Evolutionary conservation across 192 early-diverging fungal species (phyloP).

Genomic region (Umbelopsis isabellina): DNA sequence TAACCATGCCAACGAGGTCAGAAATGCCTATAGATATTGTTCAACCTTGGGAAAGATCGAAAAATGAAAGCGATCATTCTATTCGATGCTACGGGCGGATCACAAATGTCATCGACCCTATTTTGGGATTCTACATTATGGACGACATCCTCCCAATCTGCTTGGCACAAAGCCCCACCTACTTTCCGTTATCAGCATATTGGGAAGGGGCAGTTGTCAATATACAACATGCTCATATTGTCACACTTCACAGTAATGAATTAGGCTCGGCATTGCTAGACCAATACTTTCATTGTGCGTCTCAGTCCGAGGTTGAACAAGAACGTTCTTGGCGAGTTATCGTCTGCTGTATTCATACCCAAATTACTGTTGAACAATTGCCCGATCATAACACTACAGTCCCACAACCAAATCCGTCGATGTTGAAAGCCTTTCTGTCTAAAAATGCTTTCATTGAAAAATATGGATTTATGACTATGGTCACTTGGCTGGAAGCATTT

Average conservation of each 20-base stretch:
- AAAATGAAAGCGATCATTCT: too few species aligned
- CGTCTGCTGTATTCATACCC: not conserved
- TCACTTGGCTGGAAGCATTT: not conserved
- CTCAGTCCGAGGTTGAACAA: not conserved
- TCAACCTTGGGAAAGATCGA: not conserved
- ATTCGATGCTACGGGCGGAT: not conserved
- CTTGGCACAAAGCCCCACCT: conserved; percentile 1
- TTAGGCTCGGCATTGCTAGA: not conserved
- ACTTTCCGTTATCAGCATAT: not conserved
- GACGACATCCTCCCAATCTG: not conserved
- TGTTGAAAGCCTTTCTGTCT: not conserved
- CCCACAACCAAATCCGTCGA: not conserved
- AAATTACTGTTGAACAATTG: not conserved
- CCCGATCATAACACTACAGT: not conserved
- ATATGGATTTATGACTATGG: conserved; percentile 1
- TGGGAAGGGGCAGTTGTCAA: not conserved
- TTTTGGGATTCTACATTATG: not conserved
- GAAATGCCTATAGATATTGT: not conserved
- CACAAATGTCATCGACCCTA: not conserved
- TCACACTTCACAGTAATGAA: not conserved
- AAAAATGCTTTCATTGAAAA: not conserved
- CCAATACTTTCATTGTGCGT: not conserved
- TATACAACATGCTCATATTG: not conserved
- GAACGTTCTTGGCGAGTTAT: not conserved
- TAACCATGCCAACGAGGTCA: not conserved